Evolutionary conservation across 768 basidiomycete genomes (phyloP).

Genomic region (Crassisporium funariophilum): DNA sequence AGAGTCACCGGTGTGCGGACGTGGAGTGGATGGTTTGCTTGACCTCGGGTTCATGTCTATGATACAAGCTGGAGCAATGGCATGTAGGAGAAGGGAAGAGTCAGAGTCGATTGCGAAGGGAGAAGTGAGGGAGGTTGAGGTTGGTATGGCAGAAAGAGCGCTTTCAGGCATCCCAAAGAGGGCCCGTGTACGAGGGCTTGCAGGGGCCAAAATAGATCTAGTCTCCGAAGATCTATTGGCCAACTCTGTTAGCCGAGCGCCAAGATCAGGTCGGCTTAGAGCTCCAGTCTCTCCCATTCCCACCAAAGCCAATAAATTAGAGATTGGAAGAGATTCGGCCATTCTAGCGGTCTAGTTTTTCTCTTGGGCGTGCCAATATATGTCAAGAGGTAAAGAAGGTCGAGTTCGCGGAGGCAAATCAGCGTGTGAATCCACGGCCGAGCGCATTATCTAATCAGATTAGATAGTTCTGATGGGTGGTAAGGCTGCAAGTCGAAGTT

Average conservation of each 20-base stretch:
- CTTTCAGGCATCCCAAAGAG: slow-evolving; percentile 23
- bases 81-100: slow-evolving; percentile 25
- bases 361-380: slow-evolving; percentile 7
- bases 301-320: slow-evolving; percentile 6
- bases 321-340: slow-evolving; percentile 12
- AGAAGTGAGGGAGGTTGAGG: slow-evolving; percentile 18
- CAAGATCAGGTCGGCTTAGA: slow-evolving; percentile 14
- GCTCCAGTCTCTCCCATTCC: slow-evolving; percentile 1
- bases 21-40: slow-evolving; percentile 40
- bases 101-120: slow-evolving; percentile 18
- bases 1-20: slow-evolving; percentile 36
- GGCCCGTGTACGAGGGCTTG: slow-evolving; percentile 25
- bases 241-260: slow-evolving; percentile 22
- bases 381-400: slow-evolving; percentile 6
- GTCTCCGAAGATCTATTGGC: slow-evolving; percentile 29
- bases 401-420: slow-evolving; percentile 20
- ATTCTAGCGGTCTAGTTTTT: slow-evolving; percentile 6
- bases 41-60: slow-evolving; percentile 29
- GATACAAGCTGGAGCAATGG: slow-evolving; percentile 15
- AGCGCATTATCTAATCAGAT: slow-evolving; percentile 15
- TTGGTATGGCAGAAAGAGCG: slow-evolving; percentile 19
- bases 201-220: slow-evolving; percentile 35
- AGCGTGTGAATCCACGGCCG: slow-evolving; percentile 18
- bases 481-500: neutral
- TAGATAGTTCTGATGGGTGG: slow-evolving; percentile 12